These are phyloP conservation scores for Solanum paucissectum DNA, from an alignment of 257 asterid genomes.

Conservation along the genomic window DNA sequence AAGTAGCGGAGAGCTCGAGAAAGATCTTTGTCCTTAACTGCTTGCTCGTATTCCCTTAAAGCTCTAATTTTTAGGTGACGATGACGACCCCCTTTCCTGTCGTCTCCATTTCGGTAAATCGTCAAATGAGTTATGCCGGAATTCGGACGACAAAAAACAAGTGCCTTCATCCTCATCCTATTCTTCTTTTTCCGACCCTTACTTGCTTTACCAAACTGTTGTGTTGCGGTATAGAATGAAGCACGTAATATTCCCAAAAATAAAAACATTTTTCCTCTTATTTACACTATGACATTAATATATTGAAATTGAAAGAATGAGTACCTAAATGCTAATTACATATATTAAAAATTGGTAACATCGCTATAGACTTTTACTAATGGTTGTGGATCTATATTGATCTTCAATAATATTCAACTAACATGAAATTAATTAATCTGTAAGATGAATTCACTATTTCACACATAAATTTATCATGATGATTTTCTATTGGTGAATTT, in stretches of 20 bases:
- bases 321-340: background rate
- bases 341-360: background rate
- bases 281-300: too few relatives aligned
- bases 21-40: constrained; percentile 82
- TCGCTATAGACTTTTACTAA: too few relatives aligned
- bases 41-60: constrained; percentile 69
- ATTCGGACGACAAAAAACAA: background rate
- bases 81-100: background rate
- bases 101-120: background rate
- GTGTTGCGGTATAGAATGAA: background rate
- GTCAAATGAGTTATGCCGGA: background rate
- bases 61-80: constrained; percentile 30
- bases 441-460: background rate
- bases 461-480: background rate
- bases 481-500: background rate
- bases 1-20: constrained; percentile 78
- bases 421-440: too few relatives aligned
- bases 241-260: background rate
- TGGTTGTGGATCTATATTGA: background rate
- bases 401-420: background rate
- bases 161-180: background rate
- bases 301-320: background rate
- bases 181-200: background rate
- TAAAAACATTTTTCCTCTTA: too few relatives aligned
- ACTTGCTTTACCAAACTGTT: too few relatives aligned